Evolutionary conservation across 176 grass and related monocot genomes (phyloP), one percentile per base, ranked within the genome.

Genomic region (Aegilops umbellulata): DNA sequence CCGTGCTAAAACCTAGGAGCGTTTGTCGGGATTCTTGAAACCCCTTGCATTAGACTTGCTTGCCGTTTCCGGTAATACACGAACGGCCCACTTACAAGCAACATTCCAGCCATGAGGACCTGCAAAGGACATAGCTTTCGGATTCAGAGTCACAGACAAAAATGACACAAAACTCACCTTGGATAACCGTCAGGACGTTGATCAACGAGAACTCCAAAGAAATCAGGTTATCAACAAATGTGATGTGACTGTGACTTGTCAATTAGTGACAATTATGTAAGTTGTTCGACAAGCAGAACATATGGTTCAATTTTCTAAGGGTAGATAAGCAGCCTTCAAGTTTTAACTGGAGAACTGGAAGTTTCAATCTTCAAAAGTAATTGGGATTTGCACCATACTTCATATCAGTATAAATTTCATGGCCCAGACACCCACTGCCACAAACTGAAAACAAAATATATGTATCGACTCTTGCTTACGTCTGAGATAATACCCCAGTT

Each of bases 81-180:
- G 22, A 98, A 83, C 30, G 95, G 86, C 16, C 95, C 93, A 26
- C 91, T 98, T 77, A 95, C 78, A 64, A 98, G 47, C 83, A 98
- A 71, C 88, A 98, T 92, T 15, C 91, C 91, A 25, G 86, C 73
- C 89, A 95, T 98, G 15, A 98, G 27, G 30, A 98, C 91, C 95
- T 98, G 80, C 35, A 78, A 73, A 82, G 15, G 8, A 38, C n/a
- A 86, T 47, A 30, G 80, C 14, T 70, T 72, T 27, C 19, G 64
- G 35, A 76, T 74, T 81, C 53, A 72, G 39, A 47, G 30, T 16
- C 58, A 53, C 66, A 20, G 11, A 26, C 17, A 53, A 24, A 67
- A 82, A 89, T 55, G 13, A 78, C 20, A 0, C 24, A 24, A 64
- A 55, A 72, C 58, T 57, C 38, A 0, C 29, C 7, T 16, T 8